Evolutionary conservation across 2,329 filamentous ascomycete genomes (phyloP), one percentile per base, ranked within the genome.

Genomic region (Pezicula carpinea): DNA sequence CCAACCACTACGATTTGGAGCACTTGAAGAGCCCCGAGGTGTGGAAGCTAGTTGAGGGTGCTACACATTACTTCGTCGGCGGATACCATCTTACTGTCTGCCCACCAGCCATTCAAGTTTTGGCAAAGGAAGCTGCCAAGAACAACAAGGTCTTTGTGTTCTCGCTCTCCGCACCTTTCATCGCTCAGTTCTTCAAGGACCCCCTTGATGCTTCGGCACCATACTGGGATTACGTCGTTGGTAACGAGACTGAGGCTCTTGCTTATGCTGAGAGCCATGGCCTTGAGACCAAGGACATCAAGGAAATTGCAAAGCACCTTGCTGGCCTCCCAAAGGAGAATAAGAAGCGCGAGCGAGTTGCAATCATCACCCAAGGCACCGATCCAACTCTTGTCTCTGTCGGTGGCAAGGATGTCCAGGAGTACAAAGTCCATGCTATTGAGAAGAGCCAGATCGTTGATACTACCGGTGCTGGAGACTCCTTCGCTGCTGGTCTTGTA

Each of bases 41-140:
- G 70, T 99, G 93, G 93, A 79, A 82, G 57, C 78, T 96, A 43
- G 93, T 93, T 50, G 82, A 97, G 80, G 83, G 86, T 60, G 91
- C 92, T 47, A 80, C 91, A 65, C 77, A 87, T 61, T 96, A 85
- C 78, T 99, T 96, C 65, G 83, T 99, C 53, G 93, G 93, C 64
- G 93, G 93, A 39, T 99, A 90, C 76, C 93, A 99, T 76, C 81
- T 99, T 76, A 99, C 93, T 35, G 93, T 99, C 64, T 96, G 85
- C 71, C 89, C 92, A 38, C 83, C 87, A 18, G 92, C 93, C 56
- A 90, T 96, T 65, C 76, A 91, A 76, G 89, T 90, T 56, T 79
- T 99, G 41, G 92, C 86, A 58, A 85, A 95, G 70, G 87, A 97
- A 72, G 92, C 93, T 49, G 91, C 89, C 33, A 74, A 78, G 55